These are phyloP conservation scores for Nicotiana tomentosiformis DNA, from an alignment of 257 asterid genomes.

Conservation along the genomic window DNA sequence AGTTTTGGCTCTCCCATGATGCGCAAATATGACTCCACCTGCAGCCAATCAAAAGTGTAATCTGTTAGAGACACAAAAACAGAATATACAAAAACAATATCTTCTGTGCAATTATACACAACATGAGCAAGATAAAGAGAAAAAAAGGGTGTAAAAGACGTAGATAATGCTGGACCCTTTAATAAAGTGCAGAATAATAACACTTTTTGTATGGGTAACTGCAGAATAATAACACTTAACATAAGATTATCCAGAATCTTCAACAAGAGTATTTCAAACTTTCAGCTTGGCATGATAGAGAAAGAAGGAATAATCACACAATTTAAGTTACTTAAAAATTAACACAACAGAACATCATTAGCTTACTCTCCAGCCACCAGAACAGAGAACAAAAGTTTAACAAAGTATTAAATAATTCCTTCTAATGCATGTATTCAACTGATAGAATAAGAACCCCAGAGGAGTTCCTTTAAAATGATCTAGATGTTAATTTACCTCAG, in stretches of 20 bases:
- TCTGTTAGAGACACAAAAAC: neutral
- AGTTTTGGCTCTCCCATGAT: conserved; percentile 92
- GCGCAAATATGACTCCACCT: conserved; percentile 92
- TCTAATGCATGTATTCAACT: neutral
- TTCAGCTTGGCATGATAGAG: neutral
- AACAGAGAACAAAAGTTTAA: neutral
- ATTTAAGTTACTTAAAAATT: neutral
- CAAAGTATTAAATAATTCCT: neutral
- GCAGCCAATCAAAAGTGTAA: conserved; percentile 26
- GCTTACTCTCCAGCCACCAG: neutral
- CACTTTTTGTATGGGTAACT: no score
- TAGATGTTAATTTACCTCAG: neutral
- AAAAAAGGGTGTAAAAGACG: neutral
- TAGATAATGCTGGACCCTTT: neutral
- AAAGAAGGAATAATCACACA: neutral
- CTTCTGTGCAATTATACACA: neutral
- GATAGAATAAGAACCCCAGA: neutral
- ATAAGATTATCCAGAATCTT: neutral
- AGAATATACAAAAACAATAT: neutral
- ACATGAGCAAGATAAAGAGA: neutral
- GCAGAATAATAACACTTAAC: neutral
- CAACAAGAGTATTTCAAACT: neutral
- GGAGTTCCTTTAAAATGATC: neutral
- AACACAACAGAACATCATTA: neutral
- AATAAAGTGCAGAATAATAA: neutral